Base-by-base conservation (phyloP, 2,329 filamentous ascomycete species). In the Exophiala mesophila region DNA sequence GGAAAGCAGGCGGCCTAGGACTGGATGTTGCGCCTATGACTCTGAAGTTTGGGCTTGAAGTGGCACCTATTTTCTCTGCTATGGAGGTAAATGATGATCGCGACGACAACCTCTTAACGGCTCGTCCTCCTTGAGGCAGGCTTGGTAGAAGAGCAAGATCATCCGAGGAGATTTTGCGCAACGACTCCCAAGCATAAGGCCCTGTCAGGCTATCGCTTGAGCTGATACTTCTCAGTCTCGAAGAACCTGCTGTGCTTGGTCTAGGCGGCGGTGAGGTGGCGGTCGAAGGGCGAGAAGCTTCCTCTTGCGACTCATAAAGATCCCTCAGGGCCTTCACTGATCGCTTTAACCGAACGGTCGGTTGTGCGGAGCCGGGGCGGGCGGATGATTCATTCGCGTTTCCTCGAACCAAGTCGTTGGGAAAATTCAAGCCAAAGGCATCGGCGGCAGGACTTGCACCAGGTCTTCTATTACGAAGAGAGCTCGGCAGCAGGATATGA, bases 401-500 rank as follows among this genome's bases (percentile, higher is more conserved):
- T 17, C 37, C 41, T 33, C 40, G 41, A 9, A 34, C 44, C 24
- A 35, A 23, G 10, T 45, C 38, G 12, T 26, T 39, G 19, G 41
- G 34, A 17, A 40, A 41, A 5, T 37, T 26, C 15, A 44, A 43
- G 5, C 39, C 40, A 13, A 51, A 46, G 30, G 36, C 33, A 15
- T 49, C 41, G 29, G 20, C 35, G 23, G 32, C 39, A 4, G 39
- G 32, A 33, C 47, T 47, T 5, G 35, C 42, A n/a, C 43, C 31
- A 30, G 47, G 48, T 36, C 41, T 49, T 41, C 53, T 43, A 29
- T 49, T 53, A 17, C 46, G 45, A 15, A 56, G 60, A 3, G 65
- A 61, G 29, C 59, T 62, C 4, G 68, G 68, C 10, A 67, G 49
- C 20, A 71, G 57, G 16, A 71, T 59, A 49, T 71, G 68, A 36